Conservation (phyloP, 129 eudicot genomes). For the Glebionis coronaria region DNA sequence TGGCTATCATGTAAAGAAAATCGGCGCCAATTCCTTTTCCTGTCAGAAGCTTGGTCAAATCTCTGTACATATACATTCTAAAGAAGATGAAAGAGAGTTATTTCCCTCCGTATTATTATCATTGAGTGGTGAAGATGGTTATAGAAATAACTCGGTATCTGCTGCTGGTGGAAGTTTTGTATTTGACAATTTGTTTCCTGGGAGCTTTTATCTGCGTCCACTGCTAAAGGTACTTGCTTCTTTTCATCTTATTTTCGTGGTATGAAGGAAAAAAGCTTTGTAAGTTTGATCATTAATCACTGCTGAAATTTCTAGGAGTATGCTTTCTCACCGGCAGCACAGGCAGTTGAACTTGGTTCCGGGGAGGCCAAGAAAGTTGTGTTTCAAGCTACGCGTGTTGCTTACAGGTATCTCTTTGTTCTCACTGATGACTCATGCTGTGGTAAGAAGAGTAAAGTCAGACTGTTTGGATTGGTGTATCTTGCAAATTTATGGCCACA, state of each 20-base stretch:
- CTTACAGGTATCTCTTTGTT: conserved; percentile 66
- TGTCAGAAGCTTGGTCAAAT: conserved; percentile 98
- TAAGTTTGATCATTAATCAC: background rate
- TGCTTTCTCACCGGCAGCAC: conserved; percentile 90
- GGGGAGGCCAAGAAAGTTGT: conserved; percentile 86
- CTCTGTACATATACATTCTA: conserved; percentile 62
- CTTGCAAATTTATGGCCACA: background rate
- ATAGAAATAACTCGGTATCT: conserved; percentile 86
- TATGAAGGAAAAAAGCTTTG: background rate
- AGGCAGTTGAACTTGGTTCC: conserved; percentile 91
- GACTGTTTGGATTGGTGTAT: background rate
- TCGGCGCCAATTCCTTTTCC: conserved; percentile 77
- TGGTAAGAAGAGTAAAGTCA: background rate
- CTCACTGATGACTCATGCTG: conserved; percentile 1
- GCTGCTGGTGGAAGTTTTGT: conserved; percentile 77
- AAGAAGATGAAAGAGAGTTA: conserved; percentile 63
- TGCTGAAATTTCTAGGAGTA: conserved; percentile 60
- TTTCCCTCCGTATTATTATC: conserved; percentile 88
- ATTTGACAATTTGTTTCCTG: conserved; percentile 86
- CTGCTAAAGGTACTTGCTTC: conserved; percentile 64
- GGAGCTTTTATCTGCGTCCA: conserved; percentile 97
- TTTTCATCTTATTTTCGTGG: background rate
- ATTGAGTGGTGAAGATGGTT: conserved; percentile 97
- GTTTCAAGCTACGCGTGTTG: conserved; percentile 96
- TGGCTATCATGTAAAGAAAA: conserved; percentile 78